A percentile compares a stretch with the other conserved stretches of the same genome.
These are phyloP conservation scores for Chlamydomonas sp. DNA, from an alignment of 139 green algal genomes.

Conservation along the genomic window DNA sequence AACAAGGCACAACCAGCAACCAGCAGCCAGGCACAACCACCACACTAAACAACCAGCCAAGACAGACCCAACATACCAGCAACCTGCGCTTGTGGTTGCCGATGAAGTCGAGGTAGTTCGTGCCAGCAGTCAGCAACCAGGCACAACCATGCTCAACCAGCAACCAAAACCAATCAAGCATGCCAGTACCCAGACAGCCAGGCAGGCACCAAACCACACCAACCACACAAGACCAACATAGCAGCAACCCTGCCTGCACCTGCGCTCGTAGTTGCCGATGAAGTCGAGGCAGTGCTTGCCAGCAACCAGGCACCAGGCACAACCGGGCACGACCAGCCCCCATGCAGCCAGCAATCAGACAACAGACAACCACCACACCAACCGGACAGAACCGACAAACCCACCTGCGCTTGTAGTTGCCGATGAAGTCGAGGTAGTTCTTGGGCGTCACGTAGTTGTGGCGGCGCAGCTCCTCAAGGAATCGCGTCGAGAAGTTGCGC, in stretches of 20 bases:
- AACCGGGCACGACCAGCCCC: too few relatives aligned
- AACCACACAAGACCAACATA: not conserved
- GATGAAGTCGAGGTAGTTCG: conserved; percentile 90
- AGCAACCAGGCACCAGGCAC: too few relatives aligned
- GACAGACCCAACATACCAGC: too few relatives aligned
- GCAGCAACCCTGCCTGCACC: conserved; percentile 64
- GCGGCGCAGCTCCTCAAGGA: conserved; percentile 58
- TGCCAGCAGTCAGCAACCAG: conserved; percentile 83
- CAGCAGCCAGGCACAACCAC: too few relatives aligned
- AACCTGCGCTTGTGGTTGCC: conserved; percentile 67
- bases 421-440: conserved; percentile 90
- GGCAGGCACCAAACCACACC: not conserved
- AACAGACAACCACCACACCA: not conserved
- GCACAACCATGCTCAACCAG: too few relatives aligned
- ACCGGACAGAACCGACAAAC: conserved; percentile 35
- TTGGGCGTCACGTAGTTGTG: conserved; percentile 91
- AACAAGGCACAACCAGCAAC: too few relatives aligned
- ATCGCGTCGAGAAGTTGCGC: conserved; percentile 21
- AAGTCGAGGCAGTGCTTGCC: conserved; percentile 91
- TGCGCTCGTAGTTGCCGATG: conserved; percentile 70
- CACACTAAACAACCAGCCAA: not conserved
- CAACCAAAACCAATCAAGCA: too few relatives aligned
- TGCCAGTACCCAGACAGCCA: too few relatives aligned
- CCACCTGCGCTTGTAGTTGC: conserved; percentile 69
- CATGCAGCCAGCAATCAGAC: too few relatives aligned